These are phyloP conservation scores for Omphalea diandra DNA, from an alignment of 441 rosid genomes.

Conservation along the genomic window DNA sequence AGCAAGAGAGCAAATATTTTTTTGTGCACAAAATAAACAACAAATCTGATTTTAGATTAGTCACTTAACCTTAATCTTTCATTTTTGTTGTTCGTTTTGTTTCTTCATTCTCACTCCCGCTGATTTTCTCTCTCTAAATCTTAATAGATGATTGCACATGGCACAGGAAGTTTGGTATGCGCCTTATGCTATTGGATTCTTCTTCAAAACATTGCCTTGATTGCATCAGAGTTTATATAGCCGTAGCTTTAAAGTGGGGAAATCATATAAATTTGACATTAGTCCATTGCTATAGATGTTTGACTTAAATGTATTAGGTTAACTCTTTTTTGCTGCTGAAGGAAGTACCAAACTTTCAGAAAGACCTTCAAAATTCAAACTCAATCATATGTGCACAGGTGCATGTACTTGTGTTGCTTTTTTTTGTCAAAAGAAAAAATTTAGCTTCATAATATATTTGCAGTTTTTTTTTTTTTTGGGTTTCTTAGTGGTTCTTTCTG, in stretches of 20 bases:
- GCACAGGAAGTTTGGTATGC: neutral
- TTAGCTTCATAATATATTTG: neutral
- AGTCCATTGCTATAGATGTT: neutral
- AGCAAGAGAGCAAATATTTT: no score
- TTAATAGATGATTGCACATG: neutral
- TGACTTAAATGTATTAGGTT: neutral
- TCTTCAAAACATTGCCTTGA: neutral
- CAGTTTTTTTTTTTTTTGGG: no score
- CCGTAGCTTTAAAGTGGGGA: neutral
- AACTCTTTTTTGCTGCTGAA: neutral
- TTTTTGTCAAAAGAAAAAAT: neutral
- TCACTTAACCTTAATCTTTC: no score
- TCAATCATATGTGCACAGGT: neutral
- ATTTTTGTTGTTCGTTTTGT: no score
- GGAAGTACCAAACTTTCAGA: neutral
- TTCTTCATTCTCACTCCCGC: no score
- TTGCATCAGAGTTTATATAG: neutral
- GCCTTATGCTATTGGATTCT: neutral
- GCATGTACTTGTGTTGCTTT: neutral
- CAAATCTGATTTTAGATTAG: no score
- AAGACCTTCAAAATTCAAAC: neutral
- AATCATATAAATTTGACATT: neutral
- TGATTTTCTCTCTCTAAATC: no score
- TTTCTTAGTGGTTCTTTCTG: no score
- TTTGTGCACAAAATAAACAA: no score